Base-by-base conservation (phyloP, 176 grass and related monocot species). In the Puccinellia tenuiflora region DNA sequence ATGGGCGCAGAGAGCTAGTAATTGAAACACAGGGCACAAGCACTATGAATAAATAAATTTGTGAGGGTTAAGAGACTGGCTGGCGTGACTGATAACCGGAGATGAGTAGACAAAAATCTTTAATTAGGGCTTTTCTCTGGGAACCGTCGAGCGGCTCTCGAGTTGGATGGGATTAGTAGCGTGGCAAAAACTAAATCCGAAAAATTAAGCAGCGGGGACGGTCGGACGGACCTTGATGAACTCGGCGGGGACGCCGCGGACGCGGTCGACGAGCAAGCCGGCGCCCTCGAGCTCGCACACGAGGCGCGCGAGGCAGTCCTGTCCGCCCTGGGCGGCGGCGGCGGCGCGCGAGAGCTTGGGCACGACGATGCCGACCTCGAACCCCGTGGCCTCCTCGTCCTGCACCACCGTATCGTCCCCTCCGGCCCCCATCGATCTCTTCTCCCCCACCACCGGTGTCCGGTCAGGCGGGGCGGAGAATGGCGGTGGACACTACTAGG, bases 1-100 rank as follows among this genome's bases (percentile, higher is more conserved):
- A 90, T 68, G 66, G 93, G 91, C 55, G 96, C 93, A 45, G 96
- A 81, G 53, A 99, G 57, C 96, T 99, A 84, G n/a, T n/a, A 86
- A 86, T 89, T 72, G 24, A 43, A 77, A 89, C n/a, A 89, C 18
- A 79, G n/a, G n/a, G 22, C 37, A 73, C 29, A 69, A 25, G 22
- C 66, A 47, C 77, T 37, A 64, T n/a, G 11, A 3, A 45, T 39
- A 21, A 54, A 17, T 67, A 38, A 22, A 59, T 46, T 48, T 7
- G n/a, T 3, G 3, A 14, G 56, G 3, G 46, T 50, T 6, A 45
- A 54, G 22, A 57, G 56, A 2, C 38, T 16, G 4, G 51, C 38
- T 16, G 4, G 51, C 40, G 43, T 25, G 26, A 51, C 5, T 69
- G 16, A 6, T 43, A 3, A 70, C 25, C 17, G 26, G 5, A 60